Evolutionary conservation across 2,329 filamentous ascomycete genomes (phyloP).

Genomic region (Fusarium newnesense): DNA sequence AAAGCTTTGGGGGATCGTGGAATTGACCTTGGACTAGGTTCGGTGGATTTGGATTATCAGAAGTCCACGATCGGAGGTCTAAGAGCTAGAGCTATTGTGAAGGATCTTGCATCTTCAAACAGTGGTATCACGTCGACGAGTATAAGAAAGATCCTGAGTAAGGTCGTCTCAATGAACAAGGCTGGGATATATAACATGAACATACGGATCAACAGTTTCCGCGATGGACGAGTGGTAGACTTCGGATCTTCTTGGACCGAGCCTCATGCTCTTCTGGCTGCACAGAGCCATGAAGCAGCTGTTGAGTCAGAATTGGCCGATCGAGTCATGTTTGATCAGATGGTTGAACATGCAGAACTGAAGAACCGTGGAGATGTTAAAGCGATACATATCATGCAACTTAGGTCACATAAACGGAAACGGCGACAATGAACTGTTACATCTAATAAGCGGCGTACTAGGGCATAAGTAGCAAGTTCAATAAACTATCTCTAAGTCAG

Average conservation of each 20-base stretch:
- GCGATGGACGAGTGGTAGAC: constrained; percentile 26
- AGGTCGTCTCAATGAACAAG: constrained; percentile 13
- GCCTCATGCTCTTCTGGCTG: constrained; percentile 26
- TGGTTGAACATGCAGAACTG: no score
- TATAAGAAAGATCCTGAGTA: not conserved
- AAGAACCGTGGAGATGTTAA: no score
- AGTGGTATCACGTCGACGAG: constrained; percentile 4
- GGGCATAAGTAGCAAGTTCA: no score
- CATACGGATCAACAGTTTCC: constrained; percentile 26
- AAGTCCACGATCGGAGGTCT: constrained; percentile 14
- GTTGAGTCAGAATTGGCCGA: no score
- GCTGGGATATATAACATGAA: constrained; percentile 26
- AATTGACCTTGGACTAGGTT: constrained; percentile 18
- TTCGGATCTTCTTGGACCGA: constrained; percentile 35
- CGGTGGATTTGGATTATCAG: constrained; percentile 18
- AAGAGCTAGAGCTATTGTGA: constrained; percentile 25
- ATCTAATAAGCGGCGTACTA: no score
- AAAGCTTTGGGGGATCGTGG: not conserved
- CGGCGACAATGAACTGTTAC: no score
- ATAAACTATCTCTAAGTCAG: no score
- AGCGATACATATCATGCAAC: no score
- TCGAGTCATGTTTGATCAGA: no score
- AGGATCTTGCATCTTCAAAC: constrained; percentile 21
- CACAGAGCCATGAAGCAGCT: not conserved
- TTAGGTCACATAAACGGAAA: no score